phyloP scores from a whole-genome alignment of 169 alveolate genomes.

The Plasmodium yoelii region DNA sequence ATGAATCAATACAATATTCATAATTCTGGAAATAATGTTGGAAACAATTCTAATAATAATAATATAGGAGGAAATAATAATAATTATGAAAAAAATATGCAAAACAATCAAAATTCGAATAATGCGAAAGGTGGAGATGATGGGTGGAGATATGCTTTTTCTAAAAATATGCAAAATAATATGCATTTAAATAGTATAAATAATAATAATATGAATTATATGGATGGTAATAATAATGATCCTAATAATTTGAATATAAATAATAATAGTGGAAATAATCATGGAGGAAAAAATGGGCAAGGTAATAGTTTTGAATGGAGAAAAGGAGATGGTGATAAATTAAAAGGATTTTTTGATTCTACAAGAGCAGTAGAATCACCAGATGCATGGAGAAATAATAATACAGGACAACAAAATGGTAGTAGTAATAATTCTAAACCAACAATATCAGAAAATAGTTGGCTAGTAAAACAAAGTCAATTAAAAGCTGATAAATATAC shows the following conservation, averaged over 20 bases:
- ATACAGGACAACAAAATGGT: slow-evolving; percentile 69
- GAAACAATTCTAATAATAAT: background rate
- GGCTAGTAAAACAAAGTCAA: slow-evolving; percentile 82
- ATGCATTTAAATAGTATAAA: slow-evolving; percentile 8
- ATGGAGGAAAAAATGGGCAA: background rate
- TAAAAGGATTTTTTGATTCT: slow-evolving; percentile 72
- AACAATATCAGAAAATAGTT: slow-evolving; percentile 78
- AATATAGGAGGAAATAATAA: slow-evolving; percentile 9
- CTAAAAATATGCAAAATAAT: slow-evolving; percentile 7
- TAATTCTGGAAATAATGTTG: background rate
- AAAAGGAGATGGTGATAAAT: slow-evolving; percentile 62
- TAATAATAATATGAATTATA: slow-evolving; percentile 15
- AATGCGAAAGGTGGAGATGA: background rate
- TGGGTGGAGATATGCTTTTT: slow-evolving; percentile 21
- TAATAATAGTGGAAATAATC: slow-evolving; percentile 6
- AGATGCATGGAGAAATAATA: slow-evolving; percentile 78
- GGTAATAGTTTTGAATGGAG: slow-evolving; percentile 40
- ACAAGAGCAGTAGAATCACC: slow-evolving; percentile 52
- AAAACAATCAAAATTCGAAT: slow-evolving; percentile 5
- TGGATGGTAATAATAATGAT: slow-evolving; percentile 1
- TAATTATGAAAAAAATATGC: background rate
- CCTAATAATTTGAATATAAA: background rate
- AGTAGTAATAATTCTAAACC: slow-evolving; percentile 7
- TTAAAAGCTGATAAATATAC: slow-evolving; percentile 81
- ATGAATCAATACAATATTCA: background rate